Conservation (phyloP, 306 rosid genomes). For the Cicer yamashitae region DNA sequence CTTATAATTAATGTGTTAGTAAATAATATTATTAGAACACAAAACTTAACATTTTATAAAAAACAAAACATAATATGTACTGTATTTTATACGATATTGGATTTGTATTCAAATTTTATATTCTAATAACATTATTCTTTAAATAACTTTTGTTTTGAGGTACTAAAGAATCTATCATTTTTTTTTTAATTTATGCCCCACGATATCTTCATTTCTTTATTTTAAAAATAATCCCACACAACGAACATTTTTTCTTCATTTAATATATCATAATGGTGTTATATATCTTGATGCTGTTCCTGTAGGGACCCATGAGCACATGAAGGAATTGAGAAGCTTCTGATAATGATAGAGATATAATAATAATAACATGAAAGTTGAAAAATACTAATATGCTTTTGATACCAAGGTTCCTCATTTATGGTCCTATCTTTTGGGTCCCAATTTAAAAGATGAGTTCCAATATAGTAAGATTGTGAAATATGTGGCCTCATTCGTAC, state of each 20-base stretch:
- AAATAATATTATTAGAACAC: no score
- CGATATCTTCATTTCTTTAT: neutral
- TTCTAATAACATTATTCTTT: no score
- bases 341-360: neutral
- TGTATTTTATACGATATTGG: no score
- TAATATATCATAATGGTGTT: constrained; percentile 12
- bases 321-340: constrained; percentile 51
- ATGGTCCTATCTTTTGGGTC: constrained; percentile 43
- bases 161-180: no score
- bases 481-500: constrained; percentile 34
- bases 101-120: no score
- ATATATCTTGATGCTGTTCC: constrained; percentile 9
- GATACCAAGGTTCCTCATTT: constrained; percentile 23
- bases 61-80: no score
- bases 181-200: neutral
- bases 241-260: neutral
- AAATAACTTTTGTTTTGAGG: no score
- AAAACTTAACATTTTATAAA: no score
- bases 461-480: neutral
- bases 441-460: constrained; percentile 40
- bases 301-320: constrained; percentile 30
- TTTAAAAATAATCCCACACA: constrained; percentile 23
- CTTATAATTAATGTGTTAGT: no score
- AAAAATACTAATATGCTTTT: constrained; percentile 21
- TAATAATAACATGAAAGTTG: constrained; percentile 15